These are phyloP conservation scores for Magnaporthiopsis rhizophila DNA, from an alignment of 2,329 filamentous ascomycete species.

Conservation along the genomic window DNA sequence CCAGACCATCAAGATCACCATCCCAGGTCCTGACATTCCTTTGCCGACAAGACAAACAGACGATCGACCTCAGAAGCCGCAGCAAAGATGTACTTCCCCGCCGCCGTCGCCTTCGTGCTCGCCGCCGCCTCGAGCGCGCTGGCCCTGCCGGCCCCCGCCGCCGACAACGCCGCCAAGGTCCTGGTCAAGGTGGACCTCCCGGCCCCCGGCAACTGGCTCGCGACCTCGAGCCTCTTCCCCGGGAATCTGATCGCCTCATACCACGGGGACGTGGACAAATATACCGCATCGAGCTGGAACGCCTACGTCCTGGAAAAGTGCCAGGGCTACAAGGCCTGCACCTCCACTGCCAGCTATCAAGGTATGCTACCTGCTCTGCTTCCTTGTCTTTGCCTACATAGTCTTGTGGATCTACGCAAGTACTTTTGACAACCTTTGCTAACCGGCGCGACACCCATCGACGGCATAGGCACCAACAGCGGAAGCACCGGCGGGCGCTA, in stretches of 20 bases:
- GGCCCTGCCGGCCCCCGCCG: neutral
- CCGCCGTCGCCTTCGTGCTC: neutral
- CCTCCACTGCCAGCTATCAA: constrained; percentile 1
- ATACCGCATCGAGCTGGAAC: constrained; percentile 49
- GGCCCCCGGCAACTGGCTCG: constrained; percentile 4
- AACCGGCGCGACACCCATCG: too few species aligned
- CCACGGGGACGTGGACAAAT: constrained; percentile 81
- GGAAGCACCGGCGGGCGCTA: constrained; percentile 6
- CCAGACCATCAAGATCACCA: neutral
- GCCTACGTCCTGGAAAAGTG: neutral
- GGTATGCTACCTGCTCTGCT: neutral
- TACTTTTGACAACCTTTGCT: neutral
- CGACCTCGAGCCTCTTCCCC: neutral
- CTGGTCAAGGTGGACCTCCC: constrained; percentile 8
- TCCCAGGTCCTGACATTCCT: too few species aligned
- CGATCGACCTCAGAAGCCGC: neutral
- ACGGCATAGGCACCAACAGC: constrained; percentile 3
- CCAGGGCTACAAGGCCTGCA: neutral
- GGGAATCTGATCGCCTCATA: constrained; percentile 69
- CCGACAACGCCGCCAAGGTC: neutral
- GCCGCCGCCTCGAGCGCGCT: neutral
- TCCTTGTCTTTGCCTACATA: neutral
- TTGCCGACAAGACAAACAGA: neutral
- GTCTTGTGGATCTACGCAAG: too few species aligned
- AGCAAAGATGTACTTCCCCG: neutral